phyloP scores from a whole-genome alignment of 2,329 filamentous ascomycete species.

The Bisporella sp. region DNA sequence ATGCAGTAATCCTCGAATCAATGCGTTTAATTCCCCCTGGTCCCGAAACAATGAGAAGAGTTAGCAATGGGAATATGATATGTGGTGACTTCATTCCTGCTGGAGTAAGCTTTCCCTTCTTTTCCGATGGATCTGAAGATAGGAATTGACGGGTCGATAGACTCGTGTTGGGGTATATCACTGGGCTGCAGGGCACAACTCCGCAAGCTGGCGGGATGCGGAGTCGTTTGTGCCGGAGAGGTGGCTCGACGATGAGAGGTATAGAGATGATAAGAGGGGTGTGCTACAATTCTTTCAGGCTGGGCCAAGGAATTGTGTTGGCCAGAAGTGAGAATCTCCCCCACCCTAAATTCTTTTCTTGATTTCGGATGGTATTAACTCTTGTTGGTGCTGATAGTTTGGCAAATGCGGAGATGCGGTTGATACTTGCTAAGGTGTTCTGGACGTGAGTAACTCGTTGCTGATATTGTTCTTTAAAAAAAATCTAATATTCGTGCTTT shows the following conservation, averaged over 20 bases:
- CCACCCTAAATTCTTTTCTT: no score
- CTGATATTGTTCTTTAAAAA: no score
- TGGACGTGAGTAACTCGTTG: no score
- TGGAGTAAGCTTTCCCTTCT: neutral
- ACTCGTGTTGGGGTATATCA: neutral
- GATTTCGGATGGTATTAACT: no score
- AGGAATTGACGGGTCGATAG: neutral
- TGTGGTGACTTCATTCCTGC: neutral
- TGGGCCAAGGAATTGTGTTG: constrained; percentile 6
- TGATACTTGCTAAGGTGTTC: no score
- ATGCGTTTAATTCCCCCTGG: neutral
- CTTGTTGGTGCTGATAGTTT: no score
- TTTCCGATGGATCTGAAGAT: neutral
- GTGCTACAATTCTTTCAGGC: constrained; percentile 2
- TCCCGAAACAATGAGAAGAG: neutral
- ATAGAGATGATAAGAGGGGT: neutral
- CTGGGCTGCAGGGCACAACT: neutral
- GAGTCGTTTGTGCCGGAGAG: constrained; percentile 1
- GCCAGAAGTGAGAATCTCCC: neutral
- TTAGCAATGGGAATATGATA: neutral
- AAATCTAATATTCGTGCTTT: no score
- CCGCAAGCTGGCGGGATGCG: neutral
- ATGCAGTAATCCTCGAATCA: neutral
- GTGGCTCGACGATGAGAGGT: constrained; percentile 1
- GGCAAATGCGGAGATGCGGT: no score